Conservation (phyloP, 176 grass and related monocot genomes). For the Saccharum spontaneum region DNA sequence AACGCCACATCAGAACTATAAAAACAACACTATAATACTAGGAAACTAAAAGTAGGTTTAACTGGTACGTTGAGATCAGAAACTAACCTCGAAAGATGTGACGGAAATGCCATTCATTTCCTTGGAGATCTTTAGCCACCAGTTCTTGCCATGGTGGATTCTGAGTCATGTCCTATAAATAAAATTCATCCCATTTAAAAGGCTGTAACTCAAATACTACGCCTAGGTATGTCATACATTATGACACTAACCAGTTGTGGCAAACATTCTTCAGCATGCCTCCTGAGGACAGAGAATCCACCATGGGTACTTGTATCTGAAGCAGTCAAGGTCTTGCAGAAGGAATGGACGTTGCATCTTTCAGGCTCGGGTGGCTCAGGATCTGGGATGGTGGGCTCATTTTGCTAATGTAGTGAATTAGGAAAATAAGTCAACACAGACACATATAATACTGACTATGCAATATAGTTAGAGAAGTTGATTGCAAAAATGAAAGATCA, state of each 20-base stretch:
- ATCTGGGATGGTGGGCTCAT: conserved; percentile 44
- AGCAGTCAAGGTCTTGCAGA: conserved; percentile 87
- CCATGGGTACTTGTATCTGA: conserved; percentile 89
- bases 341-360: conserved; percentile 56
- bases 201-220: background rate
- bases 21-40: conserved; percentile 1
- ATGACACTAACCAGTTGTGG: conserved; percentile 58
- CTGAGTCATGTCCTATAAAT: conserved; percentile 74
- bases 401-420: conserved; percentile 34
- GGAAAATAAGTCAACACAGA: conserved; percentile 24
- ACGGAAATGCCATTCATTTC: conserved; percentile 84
- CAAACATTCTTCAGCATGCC: conserved; percentile 80
- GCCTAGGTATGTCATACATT: background rate
- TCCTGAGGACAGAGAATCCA: conserved; percentile 77
- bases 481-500: background rate
- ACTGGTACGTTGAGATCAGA: conserved; percentile 6
- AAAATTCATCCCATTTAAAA: background rate
- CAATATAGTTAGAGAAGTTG: background rate
- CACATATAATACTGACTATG: background rate
- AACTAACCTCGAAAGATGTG: conserved; percentile 82
- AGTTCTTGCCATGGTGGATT: conserved; percentile 83
- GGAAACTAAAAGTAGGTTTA: background rate
- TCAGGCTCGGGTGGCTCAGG: conserved; percentile 38
- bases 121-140: conserved; percentile 73
- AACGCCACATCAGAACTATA: background rate